A percentile compares a stretch with the other conserved stretches of the same genome.
Evolutionary conservation across 805 yeast genomes (phyloP).

Genomic region (Pichia kluyveri): DNA sequence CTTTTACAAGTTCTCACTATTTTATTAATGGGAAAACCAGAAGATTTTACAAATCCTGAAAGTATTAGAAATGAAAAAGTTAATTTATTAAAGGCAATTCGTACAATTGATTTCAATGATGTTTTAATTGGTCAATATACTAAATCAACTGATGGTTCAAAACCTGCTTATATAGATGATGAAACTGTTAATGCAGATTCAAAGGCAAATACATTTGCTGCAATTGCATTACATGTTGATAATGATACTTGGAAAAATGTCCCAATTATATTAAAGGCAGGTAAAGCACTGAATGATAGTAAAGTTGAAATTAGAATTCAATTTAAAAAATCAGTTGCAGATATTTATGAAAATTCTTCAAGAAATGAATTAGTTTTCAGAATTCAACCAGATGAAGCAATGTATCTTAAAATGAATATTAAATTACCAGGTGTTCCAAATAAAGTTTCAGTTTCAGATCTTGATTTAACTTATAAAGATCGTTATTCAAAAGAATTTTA

Average conservation of each 20-base stretch:
- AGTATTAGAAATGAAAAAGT: slow-evolving; percentile 95
- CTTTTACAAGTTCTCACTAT: slow-evolving; percentile 85
- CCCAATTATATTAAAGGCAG: slow-evolving; percentile 92
- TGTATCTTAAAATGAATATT: slow-evolving; percentile 86
- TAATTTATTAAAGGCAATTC: slow-evolving; percentile 76
- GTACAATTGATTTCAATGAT: slow-evolving; percentile 54
- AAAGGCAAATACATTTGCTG: slow-evolving; percentile 89
- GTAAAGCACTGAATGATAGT: slow-evolving; percentile 91
- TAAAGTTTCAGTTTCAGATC: slow-evolving; percentile 75
- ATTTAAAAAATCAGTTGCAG: slow-evolving; percentile 77
- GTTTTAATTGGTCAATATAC: slow-evolving; percentile 83
- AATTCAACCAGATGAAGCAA: slow-evolving; percentile 91
- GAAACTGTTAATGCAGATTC: slow-evolving; percentile 77
- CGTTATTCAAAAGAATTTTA: slow-evolving; percentile 74
- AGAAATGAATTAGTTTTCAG: slow-evolving; percentile 91
- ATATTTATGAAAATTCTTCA: slow-evolving; percentile 71
- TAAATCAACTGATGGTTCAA: slow-evolving; percentile 74
- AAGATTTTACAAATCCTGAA: slow-evolving; percentile 77
- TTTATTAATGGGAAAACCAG: slow-evolving; percentile 93
- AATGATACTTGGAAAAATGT: slow-evolving; percentile 99
- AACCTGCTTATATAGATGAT: slow-evolving; percentile 90
- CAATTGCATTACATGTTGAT: slow-evolving; percentile 64
- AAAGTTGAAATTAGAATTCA: slow-evolving; percentile 94
- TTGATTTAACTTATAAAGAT: slow-evolving; percentile 75
- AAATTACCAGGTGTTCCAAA: slow-evolving; percentile 89